A percentile compares a stretch with the other conserved stretches of the same genome.
These are phyloP conservation scores for Penicillium concentricum DNA, from an alignment of 2,329 filamentous ascomycete species.

Conservation along the genomic window DNA sequence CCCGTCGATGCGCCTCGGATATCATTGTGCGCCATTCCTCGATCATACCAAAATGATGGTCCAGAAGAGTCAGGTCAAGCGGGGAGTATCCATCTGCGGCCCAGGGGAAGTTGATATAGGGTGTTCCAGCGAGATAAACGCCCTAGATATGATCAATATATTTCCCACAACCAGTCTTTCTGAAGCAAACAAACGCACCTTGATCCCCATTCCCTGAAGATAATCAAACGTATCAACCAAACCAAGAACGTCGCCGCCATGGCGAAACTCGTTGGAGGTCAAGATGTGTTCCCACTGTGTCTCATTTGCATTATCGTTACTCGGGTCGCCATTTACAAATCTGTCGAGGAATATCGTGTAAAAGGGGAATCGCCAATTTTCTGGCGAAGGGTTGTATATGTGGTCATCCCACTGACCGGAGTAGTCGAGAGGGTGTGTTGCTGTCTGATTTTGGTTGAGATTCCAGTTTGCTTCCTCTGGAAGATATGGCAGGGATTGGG, in stretches of 20 bases:
- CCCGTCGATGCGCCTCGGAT: slow-evolving; percentile 58
- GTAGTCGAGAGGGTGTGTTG: slow-evolving; percentile 57
- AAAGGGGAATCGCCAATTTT: slow-evolving; percentile 65
- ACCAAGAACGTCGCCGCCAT: slow-evolving; percentile 62
- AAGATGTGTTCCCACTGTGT: slow-evolving; percentile 34
- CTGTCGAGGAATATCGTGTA: slow-evolving; percentile 65
- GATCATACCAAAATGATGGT: slow-evolving; percentile 62
- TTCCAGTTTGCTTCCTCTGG: slow-evolving; percentile 39
- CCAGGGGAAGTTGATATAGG: slow-evolving; percentile 65
- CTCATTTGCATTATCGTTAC: slow-evolving; percentile 62
- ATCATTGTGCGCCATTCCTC: slow-evolving; percentile 61
- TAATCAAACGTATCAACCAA: slow-evolving; percentile 63
- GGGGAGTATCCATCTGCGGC: slow-evolving; percentile 60
- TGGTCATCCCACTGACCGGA: slow-evolving; percentile 55
- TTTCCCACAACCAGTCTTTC: slow-evolving; percentile 23
- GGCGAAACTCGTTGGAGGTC: slow-evolving; percentile 57
- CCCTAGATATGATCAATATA: slow-evolving; percentile 38
- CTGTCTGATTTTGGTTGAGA: slow-evolving; percentile 59
- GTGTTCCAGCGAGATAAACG: slow-evolving; percentile 62
- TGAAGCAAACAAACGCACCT: slow-evolving; percentile 43
- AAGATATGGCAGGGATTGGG: slow-evolving; percentile 7
- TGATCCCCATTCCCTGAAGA: slow-evolving; percentile 64
- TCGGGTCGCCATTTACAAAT: slow-evolving; percentile 63
- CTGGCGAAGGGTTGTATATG: slow-evolving; percentile 53
- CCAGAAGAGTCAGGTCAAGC: slow-evolving; percentile 62